Base-by-base conservation (phyloP, 2,329 filamentous ascomycete species). In the Botryotinia calthae region DNA sequence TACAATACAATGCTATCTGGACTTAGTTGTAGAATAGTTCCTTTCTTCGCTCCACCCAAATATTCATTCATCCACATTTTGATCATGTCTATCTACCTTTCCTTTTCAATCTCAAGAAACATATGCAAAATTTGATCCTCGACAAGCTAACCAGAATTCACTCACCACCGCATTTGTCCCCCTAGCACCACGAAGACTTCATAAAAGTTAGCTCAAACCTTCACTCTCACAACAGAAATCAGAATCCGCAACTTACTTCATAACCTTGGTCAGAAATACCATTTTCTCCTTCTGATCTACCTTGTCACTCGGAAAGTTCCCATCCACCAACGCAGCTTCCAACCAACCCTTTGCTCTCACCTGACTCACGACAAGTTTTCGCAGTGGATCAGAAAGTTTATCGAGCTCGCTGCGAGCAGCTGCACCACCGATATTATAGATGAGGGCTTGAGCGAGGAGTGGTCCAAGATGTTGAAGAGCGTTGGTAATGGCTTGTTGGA, bases 331-430 rank as follows among this genome's bases (percentile, higher is more conserved):
- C 0, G 89, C 89, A 6, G 84, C 82, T 74, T 91, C 87, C 1
- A 94, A 83, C 90, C 91, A 93, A 44, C 81, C 81, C 76, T 87
- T 89, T 7, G 89, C 84, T 71, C 84, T 83, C 0, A 85, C 82
- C 73, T 90, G 86, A 48, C 86, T 83, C 54, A 84, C 84, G 1
- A 91, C 84, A 34, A 94, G 83, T 79, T 89, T 92, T 82, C 91
- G 93, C 7, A 94, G 83, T 2, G 91, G 91, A 73, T 93, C 91
- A 71, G 87, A 87, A 9, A 94, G 82, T 76, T 87, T 89, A 77
- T 94, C 91, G 0, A 95, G 84, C 78, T 95, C 92, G 76, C 90
- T 93, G 56, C 92, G 87, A 2, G 89, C 87, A 6, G 90, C 91
- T 71, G 87, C 87, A 1, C 92, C 92, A 9, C 89, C 88, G 51